phyloP scores from a whole-genome alignment of 1,284 basidiomycete species.

The Leccinum subrobustum region DNA sequence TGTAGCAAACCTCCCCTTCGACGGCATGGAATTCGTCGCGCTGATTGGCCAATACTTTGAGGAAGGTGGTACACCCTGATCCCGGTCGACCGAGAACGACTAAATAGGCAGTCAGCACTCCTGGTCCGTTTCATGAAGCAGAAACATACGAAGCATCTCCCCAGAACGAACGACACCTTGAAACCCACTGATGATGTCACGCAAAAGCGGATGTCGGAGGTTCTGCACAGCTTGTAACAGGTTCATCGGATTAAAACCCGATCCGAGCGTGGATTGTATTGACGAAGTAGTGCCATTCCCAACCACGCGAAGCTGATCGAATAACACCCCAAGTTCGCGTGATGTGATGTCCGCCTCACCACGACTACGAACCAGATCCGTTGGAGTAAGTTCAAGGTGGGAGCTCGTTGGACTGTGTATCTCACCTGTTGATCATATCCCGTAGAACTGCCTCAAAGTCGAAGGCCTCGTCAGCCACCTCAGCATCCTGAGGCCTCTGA shows the following conservation, averaged over 20 bases:
- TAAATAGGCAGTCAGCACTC: conserved; percentile 19
- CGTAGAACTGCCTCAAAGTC: conserved; percentile 34
- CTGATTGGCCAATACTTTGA: conserved; percentile 72
- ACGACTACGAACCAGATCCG: conserved; percentile 17
- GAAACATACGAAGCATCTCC: conserved; percentile 56
- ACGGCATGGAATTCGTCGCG: conserved; percentile 59
- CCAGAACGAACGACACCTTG: conserved; percentile 54
- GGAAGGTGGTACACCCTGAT: conserved; percentile 72
- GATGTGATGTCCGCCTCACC: conserved; percentile 29
- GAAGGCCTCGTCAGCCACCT: conserved; percentile 18
- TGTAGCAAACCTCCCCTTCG: conserved; percentile 66
- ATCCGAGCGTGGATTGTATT: conserved; percentile 43
- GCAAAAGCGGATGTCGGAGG: conserved; percentile 38
- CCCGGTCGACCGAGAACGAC: conserved; percentile 66
- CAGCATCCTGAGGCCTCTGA: not conserved
- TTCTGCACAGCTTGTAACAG: conserved; percentile 27
- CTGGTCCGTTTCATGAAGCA: not conserved
- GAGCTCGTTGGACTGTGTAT: not conserved
- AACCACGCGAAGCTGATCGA: conserved; percentile 37
- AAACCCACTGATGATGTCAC: conserved; percentile 48
- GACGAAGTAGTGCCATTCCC: conserved; percentile 37
- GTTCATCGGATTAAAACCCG: conserved; percentile 38
- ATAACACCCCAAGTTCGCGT: conserved; percentile 38
- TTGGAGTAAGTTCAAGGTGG: not conserved
- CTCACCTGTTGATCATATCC: conserved; percentile 31